phyloP scores from a whole-genome alignment of 495 filamentous ascomycete genomes.

The Neurospora sp. region DNA sequence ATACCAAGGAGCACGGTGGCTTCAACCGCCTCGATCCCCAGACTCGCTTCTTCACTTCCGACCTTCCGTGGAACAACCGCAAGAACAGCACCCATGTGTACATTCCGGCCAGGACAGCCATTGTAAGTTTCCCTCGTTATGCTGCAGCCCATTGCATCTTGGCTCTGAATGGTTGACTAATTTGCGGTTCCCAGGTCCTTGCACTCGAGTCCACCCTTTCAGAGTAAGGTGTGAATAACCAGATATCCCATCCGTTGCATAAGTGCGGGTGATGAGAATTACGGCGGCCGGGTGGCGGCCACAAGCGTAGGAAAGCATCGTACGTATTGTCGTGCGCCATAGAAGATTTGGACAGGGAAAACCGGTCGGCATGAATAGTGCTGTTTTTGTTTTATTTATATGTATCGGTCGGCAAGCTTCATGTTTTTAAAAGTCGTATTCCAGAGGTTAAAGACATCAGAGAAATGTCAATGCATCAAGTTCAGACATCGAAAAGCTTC shows the following conservation, averaged over 20 bases:
- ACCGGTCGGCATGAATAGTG: background rate
- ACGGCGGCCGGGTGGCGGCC: background rate
- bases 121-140: slow-evolving; percentile 48
- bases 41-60: slow-evolving; percentile 83
- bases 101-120: slow-evolving; percentile 70
- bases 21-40: slow-evolving; percentile 62
- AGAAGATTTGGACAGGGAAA: background rate
- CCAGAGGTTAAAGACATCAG: background rate
- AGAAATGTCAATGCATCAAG: background rate
- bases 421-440: background rate
- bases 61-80: slow-evolving; percentile 78
- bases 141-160: background rate
- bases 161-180: background rate
- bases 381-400: background rate
- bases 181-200: slow-evolving; percentile 14
- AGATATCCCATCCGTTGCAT: background rate
- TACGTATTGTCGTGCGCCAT: background rate
- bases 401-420: background rate
- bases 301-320: background rate
- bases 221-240: background rate
- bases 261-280: background rate
- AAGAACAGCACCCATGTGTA: slow-evolving; percentile 90
- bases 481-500: background rate
- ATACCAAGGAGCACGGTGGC: slow-evolving; percentile 69
- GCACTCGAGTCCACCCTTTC: slow-evolving; percentile 20